A percentile compares a stretch with the other conserved stretches of the same genome.
Conservation (phyloP, 1,284 basidiomycete species). For the Sporisorium sorghi region DNA sequence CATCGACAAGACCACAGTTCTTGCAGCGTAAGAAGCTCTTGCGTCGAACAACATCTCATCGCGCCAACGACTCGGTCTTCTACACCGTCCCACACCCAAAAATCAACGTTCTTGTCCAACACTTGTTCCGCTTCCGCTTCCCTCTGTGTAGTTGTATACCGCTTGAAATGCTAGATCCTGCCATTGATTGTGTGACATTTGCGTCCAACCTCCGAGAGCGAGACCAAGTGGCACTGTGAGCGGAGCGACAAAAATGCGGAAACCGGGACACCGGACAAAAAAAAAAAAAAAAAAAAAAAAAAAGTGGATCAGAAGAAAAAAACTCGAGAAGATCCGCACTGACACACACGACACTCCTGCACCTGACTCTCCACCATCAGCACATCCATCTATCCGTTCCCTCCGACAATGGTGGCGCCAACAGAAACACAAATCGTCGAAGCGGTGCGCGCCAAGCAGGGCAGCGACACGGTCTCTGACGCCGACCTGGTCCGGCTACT, state of each 20-base stretch:
- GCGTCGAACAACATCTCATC: too few relatives aligned
- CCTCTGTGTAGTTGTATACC: slow-evolving; percentile 16
- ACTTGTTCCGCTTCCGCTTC: neutral
- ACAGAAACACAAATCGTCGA: slow-evolving; percentile 37
- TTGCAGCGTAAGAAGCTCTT: too few relatives aligned
- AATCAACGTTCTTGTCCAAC: neutral
- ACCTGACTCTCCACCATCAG: neutral
- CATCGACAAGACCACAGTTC: neutral
- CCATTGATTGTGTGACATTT: neutral
- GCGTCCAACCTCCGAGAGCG: neutral
- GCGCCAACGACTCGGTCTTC: neutral
- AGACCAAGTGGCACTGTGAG: neutral
- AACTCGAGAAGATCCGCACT: neutral
- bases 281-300: too few relatives aligned
- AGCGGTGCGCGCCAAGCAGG: slow-evolving; percentile 24
- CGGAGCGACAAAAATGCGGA: neutral
- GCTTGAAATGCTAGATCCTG: slow-evolving; percentile 5
- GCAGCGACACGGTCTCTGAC: neutral
- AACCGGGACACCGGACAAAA: too few relatives aligned
- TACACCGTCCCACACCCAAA: neutral
- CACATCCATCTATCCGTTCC: neutral
- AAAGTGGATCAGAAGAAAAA: neutral
- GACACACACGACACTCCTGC: neutral
- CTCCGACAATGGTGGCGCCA: slow-evolving; percentile 31
- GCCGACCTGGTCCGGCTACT: slow-evolving; percentile 41